Base-by-base conservation (phyloP, 2,329 filamentous ascomycete species). In the Aspergillus vadensis region DNA sequence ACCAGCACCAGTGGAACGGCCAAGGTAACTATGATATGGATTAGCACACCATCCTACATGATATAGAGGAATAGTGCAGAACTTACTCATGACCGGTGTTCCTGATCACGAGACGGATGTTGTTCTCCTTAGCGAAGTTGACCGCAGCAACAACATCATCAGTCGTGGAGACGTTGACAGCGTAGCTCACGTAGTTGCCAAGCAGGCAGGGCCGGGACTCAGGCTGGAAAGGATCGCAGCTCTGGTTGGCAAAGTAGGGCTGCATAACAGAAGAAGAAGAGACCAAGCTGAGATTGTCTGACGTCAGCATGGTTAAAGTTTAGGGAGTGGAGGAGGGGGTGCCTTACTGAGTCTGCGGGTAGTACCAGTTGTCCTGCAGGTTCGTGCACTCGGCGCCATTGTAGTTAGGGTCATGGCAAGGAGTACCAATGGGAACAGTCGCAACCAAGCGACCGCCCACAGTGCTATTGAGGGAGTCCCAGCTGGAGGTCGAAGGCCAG, bases 1-100 rank as follows among this genome's bases (percentile, higher is more conserved):
- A 2, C 86, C 86, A 48, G 82, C 82, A 36, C 87, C 88, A 0
- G 86, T 86, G 0, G 84, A 87, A 36, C 85, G 84, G 44, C 86
- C 88, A 32, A 82, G 58, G 50, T 71, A 66, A 63, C 71, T 68
- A n/a, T 10, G 19, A 27, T 6, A 44, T 43, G 43, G 30, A 15
- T 60, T 48, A 55, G 54, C 23, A n/a, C 5, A 5, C 32, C 12
- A 36, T 14, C 14, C 12, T 6, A 38, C 8, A n/a, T 23, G 0
- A 10, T 8, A 9, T 2, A 1, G 2, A 5, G 47, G 5, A 7
- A 36, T 8, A 9, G 3, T 15, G 7, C 15, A 14, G 2, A 53
- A 68, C 65, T 68, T 59, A 68, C 70, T 79, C 75, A 67, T 81
- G 78, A 4, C 78, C 77, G 5, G 76, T 79, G 64, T 78, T 79